Percentiles rank a stretch among this genome's conserved stretches.
phyloP scores from a whole-genome alignment of 2,329 filamentous ascomycete species.

The Phoma sp. region DNA sequence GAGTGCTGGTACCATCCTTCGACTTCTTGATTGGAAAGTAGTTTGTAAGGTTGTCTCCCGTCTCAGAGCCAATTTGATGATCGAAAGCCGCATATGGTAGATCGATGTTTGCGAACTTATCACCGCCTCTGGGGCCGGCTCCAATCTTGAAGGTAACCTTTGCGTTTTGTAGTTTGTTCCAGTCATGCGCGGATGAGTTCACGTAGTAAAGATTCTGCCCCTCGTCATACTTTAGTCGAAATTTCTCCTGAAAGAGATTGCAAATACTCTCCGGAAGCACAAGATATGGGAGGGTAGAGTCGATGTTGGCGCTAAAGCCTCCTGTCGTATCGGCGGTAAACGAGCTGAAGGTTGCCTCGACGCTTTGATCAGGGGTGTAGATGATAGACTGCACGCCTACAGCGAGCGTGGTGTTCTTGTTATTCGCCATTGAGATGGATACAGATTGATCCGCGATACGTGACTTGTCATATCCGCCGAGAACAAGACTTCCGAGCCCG shows the following conservation, averaged over 20 bases:
- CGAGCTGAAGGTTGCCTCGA: constrained; percentile 16
- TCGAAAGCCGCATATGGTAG: constrained; percentile 44
- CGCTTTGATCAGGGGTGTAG: constrained; percentile 22
- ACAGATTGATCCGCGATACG: constrained; percentile 32
- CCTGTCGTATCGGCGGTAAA: constrained; percentile 6
- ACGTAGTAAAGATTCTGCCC: constrained; percentile 45
- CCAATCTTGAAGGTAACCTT: constrained; percentile 36
- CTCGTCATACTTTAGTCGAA: constrained; percentile 46
- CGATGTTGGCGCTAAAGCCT: constrained; percentile 31
- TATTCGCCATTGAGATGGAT: constrained; percentile 21
- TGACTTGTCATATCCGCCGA: constrained; percentile 53
- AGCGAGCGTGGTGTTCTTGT: background rate
- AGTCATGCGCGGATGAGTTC: constrained; percentile 30
- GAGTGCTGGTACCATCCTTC: constrained; percentile 27
- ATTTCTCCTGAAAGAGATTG: constrained; percentile 45
- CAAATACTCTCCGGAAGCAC: constrained; percentile 45
- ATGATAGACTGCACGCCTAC: constrained; percentile 35
- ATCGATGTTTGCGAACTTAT: constrained; percentile 28
- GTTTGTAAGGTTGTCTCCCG: constrained; percentile 19
- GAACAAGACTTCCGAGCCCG: constrained; percentile 40
- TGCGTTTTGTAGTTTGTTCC: constrained; percentile 35
- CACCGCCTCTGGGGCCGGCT: background rate
- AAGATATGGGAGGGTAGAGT: constrained; percentile 50
- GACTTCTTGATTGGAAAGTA: constrained; percentile 46
- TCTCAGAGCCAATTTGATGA: constrained; percentile 18